Conservation (phyloP, 2,329 filamentous ascomycete species). For the Aspergillus neotritici region DNA sequence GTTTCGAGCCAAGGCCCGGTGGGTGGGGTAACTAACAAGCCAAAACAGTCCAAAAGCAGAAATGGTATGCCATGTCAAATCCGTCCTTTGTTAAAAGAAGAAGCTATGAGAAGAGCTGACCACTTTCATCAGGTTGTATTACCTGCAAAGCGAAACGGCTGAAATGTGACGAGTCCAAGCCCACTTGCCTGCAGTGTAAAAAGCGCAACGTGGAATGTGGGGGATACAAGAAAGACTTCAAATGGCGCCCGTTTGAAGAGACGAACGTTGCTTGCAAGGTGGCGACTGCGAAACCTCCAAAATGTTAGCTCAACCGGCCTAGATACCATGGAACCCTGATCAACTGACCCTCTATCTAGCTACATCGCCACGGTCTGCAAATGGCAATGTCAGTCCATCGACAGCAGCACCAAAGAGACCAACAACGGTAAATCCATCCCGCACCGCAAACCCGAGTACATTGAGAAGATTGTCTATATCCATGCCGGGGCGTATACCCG, state of each 20-base stretch:
- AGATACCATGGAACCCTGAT: no score
- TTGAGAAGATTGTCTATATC: neutral
- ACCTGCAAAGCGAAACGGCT: constrained; percentile 69
- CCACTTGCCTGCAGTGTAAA: constrained; percentile 60
- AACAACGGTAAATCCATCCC: no score
- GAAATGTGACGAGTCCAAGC: constrained; percentile 69
- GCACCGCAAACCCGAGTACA: no score
- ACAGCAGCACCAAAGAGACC: no score
- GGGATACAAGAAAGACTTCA: constrained; percentile 70
- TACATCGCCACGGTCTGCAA: neutral
- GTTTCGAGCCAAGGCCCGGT: constrained; percentile 7
- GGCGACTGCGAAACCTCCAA: constrained; percentile 40
- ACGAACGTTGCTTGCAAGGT: constrained; percentile 45
- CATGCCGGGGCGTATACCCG: neutral
- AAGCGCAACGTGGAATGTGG: constrained; percentile 61
- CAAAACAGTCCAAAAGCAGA: constrained; percentile 69
- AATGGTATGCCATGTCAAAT: constrained; percentile 53
- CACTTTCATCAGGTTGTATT: constrained; percentile 54
- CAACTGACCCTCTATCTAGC: neutral
- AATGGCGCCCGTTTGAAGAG: constrained; percentile 67
- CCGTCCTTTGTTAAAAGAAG: constrained; percentile 2
- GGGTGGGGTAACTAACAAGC: constrained; percentile 42
- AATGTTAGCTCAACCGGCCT: constrained; percentile 27
- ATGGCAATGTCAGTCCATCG: no score
- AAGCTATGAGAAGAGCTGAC: constrained; percentile 8